Evolutionary conservation across 441 rosid species (phyloP).

Genomic region (Euphorbia schlechtendalii): DNA sequence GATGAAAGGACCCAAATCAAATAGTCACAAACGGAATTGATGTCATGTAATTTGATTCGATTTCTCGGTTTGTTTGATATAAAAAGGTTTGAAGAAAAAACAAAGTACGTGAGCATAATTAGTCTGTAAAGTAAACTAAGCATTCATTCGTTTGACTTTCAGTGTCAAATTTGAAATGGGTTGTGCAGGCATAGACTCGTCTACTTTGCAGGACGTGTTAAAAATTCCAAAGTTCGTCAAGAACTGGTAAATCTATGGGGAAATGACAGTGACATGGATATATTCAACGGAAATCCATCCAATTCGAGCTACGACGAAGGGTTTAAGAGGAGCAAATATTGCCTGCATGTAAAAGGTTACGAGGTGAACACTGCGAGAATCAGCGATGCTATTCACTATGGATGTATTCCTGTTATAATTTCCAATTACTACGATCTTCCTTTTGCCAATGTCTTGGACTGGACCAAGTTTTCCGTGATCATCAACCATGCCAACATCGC

Average conservation of each 20-base stretch:
- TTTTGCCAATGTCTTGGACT: conserved; percentile 33
- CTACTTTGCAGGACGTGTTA: conserved; percentile 33
- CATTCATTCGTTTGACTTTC: no score
- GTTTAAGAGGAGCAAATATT: conserved; percentile 33
- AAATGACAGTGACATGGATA: conserved; percentile 29
- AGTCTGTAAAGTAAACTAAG: no score
- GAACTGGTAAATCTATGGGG: conserved; percentile 28
- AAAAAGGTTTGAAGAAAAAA: no score
- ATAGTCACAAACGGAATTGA: no score
- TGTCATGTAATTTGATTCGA: no score
- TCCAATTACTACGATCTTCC: conserved; percentile 43
- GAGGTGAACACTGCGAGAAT: conserved; percentile 37
- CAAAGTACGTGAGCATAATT: no score
- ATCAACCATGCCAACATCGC: conserved; percentile 26
- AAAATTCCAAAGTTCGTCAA: conserved; percentile 31
- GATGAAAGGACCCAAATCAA: no score
- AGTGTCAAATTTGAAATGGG: no score
- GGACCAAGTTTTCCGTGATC: conserved; percentile 37
- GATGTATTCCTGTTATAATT: conserved; percentile 38
- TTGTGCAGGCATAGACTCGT: conserved; percentile 34
- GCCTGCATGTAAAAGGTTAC: conserved; percentile 43
- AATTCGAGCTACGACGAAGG: conserved; percentile 32
- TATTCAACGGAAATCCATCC: conserved; percentile 20
- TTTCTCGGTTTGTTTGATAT: no score
- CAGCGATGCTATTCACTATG: conserved; percentile 34